phyloP scores from a whole-genome alignment of 192 early-diverging fungal genomes.

The Gamsiella multidivaricata region DNA sequence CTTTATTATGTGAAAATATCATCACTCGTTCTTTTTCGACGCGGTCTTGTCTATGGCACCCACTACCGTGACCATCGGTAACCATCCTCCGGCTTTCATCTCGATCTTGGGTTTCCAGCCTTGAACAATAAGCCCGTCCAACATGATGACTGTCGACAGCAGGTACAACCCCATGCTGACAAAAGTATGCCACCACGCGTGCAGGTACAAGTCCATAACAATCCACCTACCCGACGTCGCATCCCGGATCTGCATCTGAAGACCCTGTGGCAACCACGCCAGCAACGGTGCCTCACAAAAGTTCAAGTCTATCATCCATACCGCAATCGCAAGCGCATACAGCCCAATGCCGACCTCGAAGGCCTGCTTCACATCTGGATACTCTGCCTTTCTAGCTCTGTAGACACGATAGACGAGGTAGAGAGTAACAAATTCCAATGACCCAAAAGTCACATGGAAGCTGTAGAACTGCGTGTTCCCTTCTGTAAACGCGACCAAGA shows the following conservation, averaged over 20 bases:
- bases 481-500: conserved; percentile 31
- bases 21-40: not conserved
- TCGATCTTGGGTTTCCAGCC: conserved; percentile 44
- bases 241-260: not conserved
- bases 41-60: not conserved
- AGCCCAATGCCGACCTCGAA: conserved; percentile 42
- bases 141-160: conserved; percentile 66
- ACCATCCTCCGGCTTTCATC: conserved; percentile 24
- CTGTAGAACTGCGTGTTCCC: conserved; percentile 35
- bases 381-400: conserved; percentile 20
- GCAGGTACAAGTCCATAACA: conserved; percentile 60
- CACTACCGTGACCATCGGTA: conserved; percentile 27
- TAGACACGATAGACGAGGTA: conserved; percentile 44
- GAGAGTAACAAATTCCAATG: conserved; percentile 26
- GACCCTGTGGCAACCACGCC: conserved; percentile 7
- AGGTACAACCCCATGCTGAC: conserved; percentile 68
- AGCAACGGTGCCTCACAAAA: conserved; percentile 35
- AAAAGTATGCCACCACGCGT: conserved; percentile 74
- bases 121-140: conserved; percentile 38
- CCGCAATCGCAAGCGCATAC: conserved; percentile 24
- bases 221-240: conserved; percentile 26
- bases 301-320: conserved; percentile 51
- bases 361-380: conserved; percentile 41
- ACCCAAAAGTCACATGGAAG: conserved; percentile 43
- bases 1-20: not conserved